A percentile compares a stretch with the other conserved stretches of the same genome.
Conservation (phyloP, 2,329 filamentous ascomycete species). For the Pyricularia sp. region DNA sequence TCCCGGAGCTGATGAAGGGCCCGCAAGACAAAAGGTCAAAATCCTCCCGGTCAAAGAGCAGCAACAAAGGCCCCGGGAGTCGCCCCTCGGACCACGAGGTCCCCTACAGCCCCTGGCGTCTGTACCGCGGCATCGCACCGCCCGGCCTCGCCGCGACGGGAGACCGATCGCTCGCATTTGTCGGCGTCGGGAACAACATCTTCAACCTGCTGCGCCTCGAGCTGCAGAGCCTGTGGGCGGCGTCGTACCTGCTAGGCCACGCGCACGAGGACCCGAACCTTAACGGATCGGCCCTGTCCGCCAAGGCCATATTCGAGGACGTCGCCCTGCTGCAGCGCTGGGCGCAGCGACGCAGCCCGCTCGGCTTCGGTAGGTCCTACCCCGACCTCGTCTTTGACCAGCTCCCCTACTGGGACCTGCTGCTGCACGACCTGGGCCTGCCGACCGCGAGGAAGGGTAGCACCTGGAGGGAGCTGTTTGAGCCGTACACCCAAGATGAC, state of each 20-base stretch:
- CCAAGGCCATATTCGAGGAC: conserved; percentile 15
- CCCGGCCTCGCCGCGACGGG: conserved; percentile 18
- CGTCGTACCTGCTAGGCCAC: conserved; percentile 39
- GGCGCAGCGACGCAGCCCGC: conserved; percentile 34
- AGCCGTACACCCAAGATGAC: conserved; percentile 30
- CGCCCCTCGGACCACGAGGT: background rate
- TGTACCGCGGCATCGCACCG: conserved; percentile 15
- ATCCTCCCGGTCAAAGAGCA: background rate
- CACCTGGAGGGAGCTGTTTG: conserved; percentile 24
- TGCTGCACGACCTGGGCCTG: conserved; percentile 41
- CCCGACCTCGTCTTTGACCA: conserved; percentile 48
- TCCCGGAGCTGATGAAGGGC: conserved; percentile 9
- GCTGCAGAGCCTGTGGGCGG: conserved; percentile 38
- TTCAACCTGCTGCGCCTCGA: conserved; percentile 30
- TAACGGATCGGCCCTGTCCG: background rate
- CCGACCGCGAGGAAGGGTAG: conserved; percentile 23
- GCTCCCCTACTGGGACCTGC: conserved; percentile 42
- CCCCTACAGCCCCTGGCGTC: conserved; percentile 12
- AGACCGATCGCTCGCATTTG: conserved; percentile 32
- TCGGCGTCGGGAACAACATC: conserved; percentile 31
- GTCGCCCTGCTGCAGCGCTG: conserved; percentile 39
- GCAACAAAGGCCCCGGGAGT: background rate
- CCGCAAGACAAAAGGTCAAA: conserved; percentile 2
- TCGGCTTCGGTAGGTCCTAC: conserved; percentile 33
- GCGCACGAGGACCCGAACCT: background rate